phyloP scores from a whole-genome alignment of 352 stramenopile genomes.

The Phytophthora pluvialis region DNA sequence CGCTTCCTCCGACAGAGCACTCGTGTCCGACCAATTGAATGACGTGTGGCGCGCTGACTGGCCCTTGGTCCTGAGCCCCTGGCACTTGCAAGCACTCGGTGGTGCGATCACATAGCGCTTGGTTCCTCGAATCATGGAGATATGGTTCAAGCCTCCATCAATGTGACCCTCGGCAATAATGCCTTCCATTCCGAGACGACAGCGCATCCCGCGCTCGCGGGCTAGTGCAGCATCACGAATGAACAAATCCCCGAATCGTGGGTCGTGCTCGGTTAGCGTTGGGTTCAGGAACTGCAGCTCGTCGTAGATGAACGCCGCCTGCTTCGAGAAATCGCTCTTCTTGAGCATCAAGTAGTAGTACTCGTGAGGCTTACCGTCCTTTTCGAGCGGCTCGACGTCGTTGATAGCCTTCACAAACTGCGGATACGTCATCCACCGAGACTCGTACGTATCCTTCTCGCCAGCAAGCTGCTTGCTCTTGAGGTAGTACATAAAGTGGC shows the following conservation, averaged over 20 bases:
- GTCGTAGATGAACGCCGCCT: slow-evolving; percentile 71
- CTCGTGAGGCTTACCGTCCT: slow-evolving; percentile 25
- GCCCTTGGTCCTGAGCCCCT: slow-evolving; percentile 72
- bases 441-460: slow-evolving; percentile 53
- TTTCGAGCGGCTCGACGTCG: slow-evolving; percentile 26
- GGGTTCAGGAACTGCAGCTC: slow-evolving; percentile 94
- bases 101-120: slow-evolving; percentile 94
- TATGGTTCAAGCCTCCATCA: slow-evolving; percentile 94
- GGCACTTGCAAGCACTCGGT: slow-evolving; percentile 86
- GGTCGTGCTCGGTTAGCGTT: slow-evolving; percentile 67
- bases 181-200: slow-evolving; percentile 92
- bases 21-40: slow-evolving; percentile 91
- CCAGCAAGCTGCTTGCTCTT: slow-evolving; percentile 42
- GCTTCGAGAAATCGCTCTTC: slow-evolving; percentile 46
- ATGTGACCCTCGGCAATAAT: slow-evolving; percentile 95
- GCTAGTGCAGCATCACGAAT: slow-evolving; percentile 47
- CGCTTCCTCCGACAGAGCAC: slow-evolving; percentile 30
- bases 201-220: slow-evolving; percentile 61
- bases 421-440: slow-evolving; percentile 62
- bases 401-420: slow-evolving; percentile 55
- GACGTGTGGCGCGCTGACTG: slow-evolving; percentile 91
- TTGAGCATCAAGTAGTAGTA: slow-evolving; percentile 76
- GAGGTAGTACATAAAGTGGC: slow-evolving; percentile 96
- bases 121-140: slow-evolving; percentile 90
- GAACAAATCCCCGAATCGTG: slow-evolving; percentile 60